phyloP scores from a whole-genome alignment of 2,329 filamentous ascomycete species.

The Aureobasidium uvarum region DNA sequence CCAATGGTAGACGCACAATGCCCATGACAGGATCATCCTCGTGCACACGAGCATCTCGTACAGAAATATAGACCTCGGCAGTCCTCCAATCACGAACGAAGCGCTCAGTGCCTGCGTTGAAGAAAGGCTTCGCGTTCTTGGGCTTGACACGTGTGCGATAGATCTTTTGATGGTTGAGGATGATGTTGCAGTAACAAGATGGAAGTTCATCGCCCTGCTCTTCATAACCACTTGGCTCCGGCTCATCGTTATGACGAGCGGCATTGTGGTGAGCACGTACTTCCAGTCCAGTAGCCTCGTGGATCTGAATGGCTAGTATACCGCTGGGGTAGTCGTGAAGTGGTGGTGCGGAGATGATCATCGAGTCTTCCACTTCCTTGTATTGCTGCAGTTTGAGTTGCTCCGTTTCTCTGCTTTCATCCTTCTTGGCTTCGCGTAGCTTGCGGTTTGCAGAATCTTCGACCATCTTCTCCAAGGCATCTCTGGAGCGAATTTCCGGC shows the following conservation, averaged over 20 bases:
- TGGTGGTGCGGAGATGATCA: slow-evolving; percentile 67
- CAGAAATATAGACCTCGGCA: slow-evolving; percentile 65
- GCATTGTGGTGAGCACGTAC: slow-evolving; percentile 59
- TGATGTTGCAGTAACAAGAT: slow-evolving; percentile 69
- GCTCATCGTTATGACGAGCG: slow-evolving; percentile 48
- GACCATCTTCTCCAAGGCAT: slow-evolving; percentile 60
- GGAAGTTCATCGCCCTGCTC: slow-evolving; percentile 64
- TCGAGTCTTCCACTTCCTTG: slow-evolving; percentile 56
- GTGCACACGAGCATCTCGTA: slow-evolving; percentile 65
- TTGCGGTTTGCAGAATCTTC: slow-evolving; percentile 57
- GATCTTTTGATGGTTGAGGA: slow-evolving; percentile 67
- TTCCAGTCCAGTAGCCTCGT: slow-evolving; percentile 69
- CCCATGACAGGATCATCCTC: slow-evolving; percentile 69
- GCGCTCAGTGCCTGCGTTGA: slow-evolving; percentile 72
- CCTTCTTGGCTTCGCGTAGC: slow-evolving; percentile 62
- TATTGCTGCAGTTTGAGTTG: slow-evolving; percentile 68
- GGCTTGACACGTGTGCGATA: slow-evolving; percentile 74
- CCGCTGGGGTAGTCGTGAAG: slow-evolving; percentile 62
- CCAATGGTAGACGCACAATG: slow-evolving; percentile 65
- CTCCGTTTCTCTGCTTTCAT: slow-evolving; percentile 59
- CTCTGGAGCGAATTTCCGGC: slow-evolving; percentile 55
- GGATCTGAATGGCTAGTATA: slow-evolving; percentile 67
- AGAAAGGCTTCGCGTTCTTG: slow-evolving; percentile 74
- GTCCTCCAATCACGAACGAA: slow-evolving; percentile 67
- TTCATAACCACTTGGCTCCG: slow-evolving; percentile 56